Conservation (phyloP, 495 filamentous ascomycete species). For the Penicillium canescens region DNA sequence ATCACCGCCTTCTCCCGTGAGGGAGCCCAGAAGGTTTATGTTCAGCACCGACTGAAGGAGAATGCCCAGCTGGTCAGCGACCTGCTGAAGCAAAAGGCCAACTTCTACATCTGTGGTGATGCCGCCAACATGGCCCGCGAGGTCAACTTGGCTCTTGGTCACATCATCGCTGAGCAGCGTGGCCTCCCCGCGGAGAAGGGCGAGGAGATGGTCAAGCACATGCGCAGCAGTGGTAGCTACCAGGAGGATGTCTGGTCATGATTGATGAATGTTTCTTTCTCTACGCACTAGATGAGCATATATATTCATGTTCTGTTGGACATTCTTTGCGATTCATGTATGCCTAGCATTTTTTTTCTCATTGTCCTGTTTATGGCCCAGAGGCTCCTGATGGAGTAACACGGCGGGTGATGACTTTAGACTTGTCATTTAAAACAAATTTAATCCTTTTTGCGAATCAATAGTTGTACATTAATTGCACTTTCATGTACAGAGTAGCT, state of each 20-base stretch:
- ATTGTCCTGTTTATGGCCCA: neutral
- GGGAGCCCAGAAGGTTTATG: slow-evolving; percentile 81
- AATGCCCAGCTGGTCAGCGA: slow-evolving; percentile 81
- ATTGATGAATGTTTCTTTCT: slow-evolving; percentile 28
- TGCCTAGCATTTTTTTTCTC: slow-evolving; percentile 24
- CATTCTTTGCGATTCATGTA: slow-evolving; percentile 29
- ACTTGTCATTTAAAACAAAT: slow-evolving; percentile 17
- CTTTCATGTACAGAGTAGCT: neutral
- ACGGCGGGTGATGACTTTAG: slow-evolving; percentile 4
- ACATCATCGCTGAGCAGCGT: slow-evolving; percentile 82
- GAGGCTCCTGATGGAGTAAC: neutral
- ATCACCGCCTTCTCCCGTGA: slow-evolving; percentile 95
- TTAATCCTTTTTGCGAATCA: neutral
- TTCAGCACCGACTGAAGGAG: slow-evolving; percentile 90
- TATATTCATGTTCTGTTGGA: slow-evolving; percentile 30
- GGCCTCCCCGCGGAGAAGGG: slow-evolving; percentile 79
- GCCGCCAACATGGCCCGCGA: slow-evolving; percentile 98
- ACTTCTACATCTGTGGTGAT: slow-evolving; percentile 98
- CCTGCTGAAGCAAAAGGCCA: slow-evolving; percentile 83
- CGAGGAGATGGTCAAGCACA: slow-evolving; percentile 94
- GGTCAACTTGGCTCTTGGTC: slow-evolving; percentile 80
- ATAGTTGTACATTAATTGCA: neutral
- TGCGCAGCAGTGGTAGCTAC: slow-evolving; percentile 92
- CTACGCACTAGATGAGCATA: slow-evolving; percentile 37
- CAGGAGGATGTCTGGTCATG: slow-evolving; percentile 97